Evolutionary conservation across 1,139 yeast genomes (phyloP), one percentile per base, ranked within the genome.

Genomic region (Yamadazyma dushanensis): DNA sequence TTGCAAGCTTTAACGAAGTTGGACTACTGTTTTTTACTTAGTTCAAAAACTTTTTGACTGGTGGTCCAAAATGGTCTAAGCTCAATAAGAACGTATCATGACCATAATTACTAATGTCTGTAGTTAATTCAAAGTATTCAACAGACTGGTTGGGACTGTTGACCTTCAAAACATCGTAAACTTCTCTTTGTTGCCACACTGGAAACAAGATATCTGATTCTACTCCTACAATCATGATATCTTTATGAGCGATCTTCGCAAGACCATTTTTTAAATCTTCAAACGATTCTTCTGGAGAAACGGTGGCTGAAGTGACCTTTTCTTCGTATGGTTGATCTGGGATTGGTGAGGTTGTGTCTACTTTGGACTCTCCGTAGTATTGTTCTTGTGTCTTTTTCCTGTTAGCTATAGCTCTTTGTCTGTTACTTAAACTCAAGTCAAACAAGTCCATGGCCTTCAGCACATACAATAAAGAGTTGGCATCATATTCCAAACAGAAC

Each of bases 361-460:
- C 27, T 5, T 9, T 14, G 19, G 2, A 13, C 13, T 33, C 11
- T 5, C 39, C 32, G 13, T 36, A 20, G 31, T 40, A 22, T 26
- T 43, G 20, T 13, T 32, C 38, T 42, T 66, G 70, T 4, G 77
- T 63, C 32, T 56, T 61, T 6, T 36, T 26, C 47, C 83, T 63
- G 21, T 66, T 70, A 3, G 47, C 45, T 1, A 41, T 34, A 5
- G 87, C 81, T 35, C 61, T 63, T 2, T 51, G 38, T 43, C 81
- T 64, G 43, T 75, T 73, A 8, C 54, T 51, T 3, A 46, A 44
- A n/a, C 95, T 85, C 51, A 89, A 65, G 54, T 89, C 96, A 59
- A 90, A 90, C 53, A 89, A 63, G 57, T 89, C 97, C 97, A 90
- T 89, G 1, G 96, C 96, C 57, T 90, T 89, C 45, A 90, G 85